Conservation (phyloP, 2,329 filamentous ascomycete genomes). For the Fusarium hostae region DNA sequence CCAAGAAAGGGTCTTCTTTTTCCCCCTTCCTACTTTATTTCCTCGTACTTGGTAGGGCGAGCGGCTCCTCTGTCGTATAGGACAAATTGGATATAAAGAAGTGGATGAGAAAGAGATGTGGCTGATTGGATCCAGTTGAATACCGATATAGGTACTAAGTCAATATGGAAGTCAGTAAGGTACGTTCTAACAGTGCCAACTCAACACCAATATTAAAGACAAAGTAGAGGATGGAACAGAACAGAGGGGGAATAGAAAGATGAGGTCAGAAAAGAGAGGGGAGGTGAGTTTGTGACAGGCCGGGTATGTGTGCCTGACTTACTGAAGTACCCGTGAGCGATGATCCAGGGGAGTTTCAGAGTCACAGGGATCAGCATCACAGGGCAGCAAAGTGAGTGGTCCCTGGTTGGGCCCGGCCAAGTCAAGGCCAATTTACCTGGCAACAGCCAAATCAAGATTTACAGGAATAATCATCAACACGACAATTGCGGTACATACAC, state of each 20-base stretch:
- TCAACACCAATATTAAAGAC: not conserved
- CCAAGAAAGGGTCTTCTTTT: constrained; percentile 36
- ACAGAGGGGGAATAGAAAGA: constrained; percentile 13
- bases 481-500: not conserved
- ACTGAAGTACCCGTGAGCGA: constrained; percentile 7
- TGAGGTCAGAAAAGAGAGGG: constrained; percentile 22
- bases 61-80: constrained; percentile 3
- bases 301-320: constrained; percentile 18
- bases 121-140: constrained; percentile 1
- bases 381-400: constrained; percentile 23
- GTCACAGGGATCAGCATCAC: constrained; percentile 44
- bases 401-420: constrained; percentile 9
- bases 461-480: constrained; percentile 15
- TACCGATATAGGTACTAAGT: not conserved
- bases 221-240: constrained; percentile 10
- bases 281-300: constrained; percentile 6
- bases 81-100: not conserved
- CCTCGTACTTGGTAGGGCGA: constrained; percentile 10
- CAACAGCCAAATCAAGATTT: constrained; percentile 17
- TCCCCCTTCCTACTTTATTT: constrained; percentile 9
- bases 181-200: constrained; percentile 12
- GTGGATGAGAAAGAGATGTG: not conserved
- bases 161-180: not conserved
- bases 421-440: constrained; percentile 6
- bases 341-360: constrained; percentile 46